Conservation (phyloP, 495 filamentous ascomycete species). For the Evernia prunastri region DNA sequence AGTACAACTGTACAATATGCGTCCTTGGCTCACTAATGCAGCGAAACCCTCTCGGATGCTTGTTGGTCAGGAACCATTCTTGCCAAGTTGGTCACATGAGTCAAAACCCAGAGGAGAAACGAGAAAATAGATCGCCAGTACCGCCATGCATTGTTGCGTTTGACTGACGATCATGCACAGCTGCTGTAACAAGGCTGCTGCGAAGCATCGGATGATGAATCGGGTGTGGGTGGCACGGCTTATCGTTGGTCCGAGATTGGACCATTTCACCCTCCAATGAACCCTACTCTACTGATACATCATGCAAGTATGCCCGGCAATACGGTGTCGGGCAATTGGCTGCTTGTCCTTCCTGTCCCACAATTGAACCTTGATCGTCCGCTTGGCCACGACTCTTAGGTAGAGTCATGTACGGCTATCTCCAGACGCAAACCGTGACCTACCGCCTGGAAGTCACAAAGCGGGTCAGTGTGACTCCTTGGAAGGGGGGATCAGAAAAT, state of each 20-base stretch:
- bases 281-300: neutral
- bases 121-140: neutral
- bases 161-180: neutral
- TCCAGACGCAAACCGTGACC: conserved; percentile 46
- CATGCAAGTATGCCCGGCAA: conserved; percentile 13
- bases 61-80: neutral
- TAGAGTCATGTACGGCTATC: conserved; percentile 4
- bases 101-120: too few species aligned
- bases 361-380: neutral
- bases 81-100: conserved; percentile 3
- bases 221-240: neutral
- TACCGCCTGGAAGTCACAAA: conserved; percentile 23
- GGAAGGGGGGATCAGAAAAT: neutral
- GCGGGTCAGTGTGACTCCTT: neutral
- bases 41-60: neutral
- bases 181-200: neutral
- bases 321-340: neutral
- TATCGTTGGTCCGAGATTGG: neutral
- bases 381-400: neutral
- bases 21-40: conserved; percentile 6
- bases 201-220: neutral
- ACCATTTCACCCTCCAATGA: conserved; percentile 1
- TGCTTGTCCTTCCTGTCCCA: neutral
- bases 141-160: neutral
- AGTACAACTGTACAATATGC: neutral